Conservation (phyloP, 306 rosid genomes). For the Prosopis cineraria region DNA sequence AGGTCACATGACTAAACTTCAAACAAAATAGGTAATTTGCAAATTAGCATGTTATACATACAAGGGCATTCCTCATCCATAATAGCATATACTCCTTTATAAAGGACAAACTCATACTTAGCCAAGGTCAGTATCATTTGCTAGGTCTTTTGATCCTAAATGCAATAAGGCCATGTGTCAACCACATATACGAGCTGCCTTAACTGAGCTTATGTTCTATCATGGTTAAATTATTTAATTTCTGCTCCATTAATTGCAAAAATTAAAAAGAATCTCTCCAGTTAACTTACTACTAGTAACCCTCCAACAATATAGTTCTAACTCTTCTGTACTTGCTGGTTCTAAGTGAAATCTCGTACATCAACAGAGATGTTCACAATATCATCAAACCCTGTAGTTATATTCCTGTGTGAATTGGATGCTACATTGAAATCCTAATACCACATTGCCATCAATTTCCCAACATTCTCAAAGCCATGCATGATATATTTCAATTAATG, state of each 20-base stretch:
- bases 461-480: no score
- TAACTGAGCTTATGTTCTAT: neutral
- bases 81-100: constrained; percentile 17
- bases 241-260: neutral
- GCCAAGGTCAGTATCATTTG: constrained; percentile 5
- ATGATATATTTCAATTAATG: no score
- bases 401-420: no score
- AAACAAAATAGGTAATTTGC: constrained; percentile 19
- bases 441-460: no score
- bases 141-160: constrained; percentile 18
- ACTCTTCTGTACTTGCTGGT: neutral
- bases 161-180: constrained; percentile 12
- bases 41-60: constrained; percentile 10
- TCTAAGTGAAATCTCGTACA: neutral
- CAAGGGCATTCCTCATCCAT: constrained; percentile 19
- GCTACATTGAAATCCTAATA: no score
- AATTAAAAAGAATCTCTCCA: neutral
- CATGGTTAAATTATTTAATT: neutral
- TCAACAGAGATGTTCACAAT: neutral
- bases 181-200: neutral
- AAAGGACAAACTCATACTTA: neutral
- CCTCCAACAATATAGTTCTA: neutral
- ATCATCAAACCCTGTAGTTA: no score
- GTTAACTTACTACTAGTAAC: neutral
- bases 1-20: neutral